Percentiles rank a stretch among this genome's conserved stretches.
These are phyloP conservation scores for Rhexocercosporidium sp. DNA, from an alignment of 2,329 filamentous ascomycete species.

Conservation along the genomic window DNA sequence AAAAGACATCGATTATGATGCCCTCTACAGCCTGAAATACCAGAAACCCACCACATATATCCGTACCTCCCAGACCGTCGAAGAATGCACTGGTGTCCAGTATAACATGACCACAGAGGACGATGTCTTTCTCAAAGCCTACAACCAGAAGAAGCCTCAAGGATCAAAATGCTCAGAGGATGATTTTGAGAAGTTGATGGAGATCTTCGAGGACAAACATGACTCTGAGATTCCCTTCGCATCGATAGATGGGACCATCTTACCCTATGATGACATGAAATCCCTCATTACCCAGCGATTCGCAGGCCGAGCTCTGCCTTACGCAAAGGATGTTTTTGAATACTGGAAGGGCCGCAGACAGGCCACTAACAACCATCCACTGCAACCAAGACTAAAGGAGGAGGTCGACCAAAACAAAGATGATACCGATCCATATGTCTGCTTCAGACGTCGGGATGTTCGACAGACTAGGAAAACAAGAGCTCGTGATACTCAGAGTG, in stretches of 20 bases:
- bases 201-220: slow-evolving; percentile 90
- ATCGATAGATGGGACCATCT: slow-evolving; percentile 84
- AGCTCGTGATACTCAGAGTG: slow-evolving; percentile 89
- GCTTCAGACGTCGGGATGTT: slow-evolving; percentile 93
- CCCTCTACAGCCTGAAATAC: slow-evolving; percentile 81
- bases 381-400: slow-evolving; percentile 86
- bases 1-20: slow-evolving; percentile 78
- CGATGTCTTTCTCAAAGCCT: slow-evolving; percentile 79
- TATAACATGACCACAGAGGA: slow-evolving; percentile 97
- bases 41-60: slow-evolving; percentile 91
- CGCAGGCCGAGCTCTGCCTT: slow-evolving; percentile 53
- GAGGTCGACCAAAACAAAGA: slow-evolving; percentile 94
- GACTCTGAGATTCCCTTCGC: slow-evolving; percentile 86
- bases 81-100: slow-evolving; percentile 86
- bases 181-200: slow-evolving; percentile 92
- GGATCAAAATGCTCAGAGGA: slow-evolving; percentile 78
- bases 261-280: slow-evolving; percentile 78
- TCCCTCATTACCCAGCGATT: slow-evolving; percentile 62
- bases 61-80: slow-evolving; percentile 96
- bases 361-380: slow-evolving; percentile 68
- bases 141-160: slow-evolving; percentile 77
- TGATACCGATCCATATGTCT: slow-evolving; percentile 96
- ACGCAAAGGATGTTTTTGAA: slow-evolving; percentile 82
- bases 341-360: slow-evolving; percentile 82
- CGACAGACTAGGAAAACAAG: slow-evolving; percentile 94